Evolutionary conservation across 345 rosid genomes (phyloP).

Genomic region (Moringa oleifera): DNA sequence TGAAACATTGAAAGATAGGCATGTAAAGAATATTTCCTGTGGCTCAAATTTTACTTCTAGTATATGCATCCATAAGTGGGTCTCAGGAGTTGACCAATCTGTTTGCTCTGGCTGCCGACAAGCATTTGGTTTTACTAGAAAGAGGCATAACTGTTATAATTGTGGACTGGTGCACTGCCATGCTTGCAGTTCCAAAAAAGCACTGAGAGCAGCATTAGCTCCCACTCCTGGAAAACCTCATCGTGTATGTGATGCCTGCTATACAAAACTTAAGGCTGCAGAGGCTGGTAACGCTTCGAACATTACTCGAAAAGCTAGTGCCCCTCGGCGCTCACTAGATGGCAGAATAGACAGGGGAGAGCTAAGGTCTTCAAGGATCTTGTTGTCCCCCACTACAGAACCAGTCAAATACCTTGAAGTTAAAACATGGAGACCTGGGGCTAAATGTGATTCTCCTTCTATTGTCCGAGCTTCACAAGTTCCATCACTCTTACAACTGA

Average conservation of each 20-base stretch:
- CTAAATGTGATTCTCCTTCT: slow-evolving; percentile 43
- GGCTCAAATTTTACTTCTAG: slow-evolving; percentile 90
- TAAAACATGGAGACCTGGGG: slow-evolving; percentile 50
- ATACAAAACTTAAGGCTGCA: slow-evolving; percentile 71
- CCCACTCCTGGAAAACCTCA: slow-evolving; percentile 98
- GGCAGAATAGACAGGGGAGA: slow-evolving; percentile 41
- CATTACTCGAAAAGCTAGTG: slow-evolving; percentile 33
- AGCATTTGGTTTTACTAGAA: slow-evolving; percentile 90
- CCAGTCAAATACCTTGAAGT: slow-evolving; percentile 70
- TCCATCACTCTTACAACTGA: slow-evolving; percentile 56
- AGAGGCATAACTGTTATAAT: slow-evolving; percentile 90
- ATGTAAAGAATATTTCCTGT: slow-evolving; percentile 87
- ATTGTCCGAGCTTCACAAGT: slow-evolving; percentile 68
- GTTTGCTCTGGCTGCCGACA: slow-evolving; percentile 89
- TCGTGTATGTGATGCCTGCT: slow-evolving; percentile 92
- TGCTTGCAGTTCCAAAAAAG: slow-evolving; percentile 94
- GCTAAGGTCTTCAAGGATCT: slow-evolving; percentile 42
- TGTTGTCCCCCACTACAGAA: slow-evolving; percentile 59
- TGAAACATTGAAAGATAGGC: slow-evolving; percentile 75
- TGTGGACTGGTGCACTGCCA: slow-evolving; percentile 95
- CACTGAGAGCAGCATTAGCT: slow-evolving; percentile 88
- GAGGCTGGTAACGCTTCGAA: slow-evolving; percentile 42
- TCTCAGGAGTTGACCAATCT: slow-evolving; percentile 89
- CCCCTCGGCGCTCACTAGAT: slow-evolving; percentile 46
- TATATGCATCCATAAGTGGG: slow-evolving; percentile 96